phyloP scores from a whole-genome alignment of 1,284 basidiomycete species.

The Chiua sp. region DNA sequence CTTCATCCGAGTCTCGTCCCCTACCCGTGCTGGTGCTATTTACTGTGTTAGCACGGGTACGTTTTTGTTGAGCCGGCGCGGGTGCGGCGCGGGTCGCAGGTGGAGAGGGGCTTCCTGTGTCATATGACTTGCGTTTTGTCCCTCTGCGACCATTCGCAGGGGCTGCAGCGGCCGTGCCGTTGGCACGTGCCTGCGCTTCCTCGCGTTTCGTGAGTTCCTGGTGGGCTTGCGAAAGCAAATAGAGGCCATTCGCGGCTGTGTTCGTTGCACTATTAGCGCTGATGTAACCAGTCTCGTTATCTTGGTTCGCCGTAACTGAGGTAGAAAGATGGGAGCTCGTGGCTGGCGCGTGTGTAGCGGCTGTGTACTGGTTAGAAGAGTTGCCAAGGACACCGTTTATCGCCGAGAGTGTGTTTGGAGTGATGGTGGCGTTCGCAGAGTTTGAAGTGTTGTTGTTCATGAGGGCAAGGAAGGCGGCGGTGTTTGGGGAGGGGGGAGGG shows the following conservation, averaged over 20 bases:
- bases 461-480: slow-evolving; percentile 91
- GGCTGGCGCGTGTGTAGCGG: slow-evolving; percentile 35
- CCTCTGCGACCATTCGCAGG: slow-evolving; percentile 53
- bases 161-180: slow-evolving; percentile 26
- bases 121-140: slow-evolving; percentile 70
- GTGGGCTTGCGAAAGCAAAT: slow-evolving; percentile 92
- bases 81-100: slow-evolving; percentile 28
- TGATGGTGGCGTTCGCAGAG: slow-evolving; percentile 78
- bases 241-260: slow-evolving; percentile 88
- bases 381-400: slow-evolving; percentile 74
- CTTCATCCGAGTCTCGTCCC: slow-evolving; percentile 41
- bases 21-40: slow-evolving; percentile 36
- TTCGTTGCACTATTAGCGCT: slow-evolving; percentile 55
- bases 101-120: slow-evolving; percentile 47
- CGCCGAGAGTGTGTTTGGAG: slow-evolving; percentile 88
- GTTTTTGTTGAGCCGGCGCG: slow-evolving; percentile 43
- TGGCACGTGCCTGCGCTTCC: slow-evolving; percentile 67
- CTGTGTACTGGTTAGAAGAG: slow-evolving; percentile 30
- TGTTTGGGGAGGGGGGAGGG: slow-evolving; percentile 89
- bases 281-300: slow-evolving; percentile 45
- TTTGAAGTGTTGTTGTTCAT: slow-evolving; percentile 75
- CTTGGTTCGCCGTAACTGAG: slow-evolving; percentile 40
- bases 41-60: slow-evolving; percentile 48
- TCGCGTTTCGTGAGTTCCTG: slow-evolving; percentile 97
- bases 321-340: slow-evolving; percentile 37